phyloP scores from a whole-genome alignment of 768 basidiomycete species.

The Rhodosporidiobolus odoratus region DNA sequence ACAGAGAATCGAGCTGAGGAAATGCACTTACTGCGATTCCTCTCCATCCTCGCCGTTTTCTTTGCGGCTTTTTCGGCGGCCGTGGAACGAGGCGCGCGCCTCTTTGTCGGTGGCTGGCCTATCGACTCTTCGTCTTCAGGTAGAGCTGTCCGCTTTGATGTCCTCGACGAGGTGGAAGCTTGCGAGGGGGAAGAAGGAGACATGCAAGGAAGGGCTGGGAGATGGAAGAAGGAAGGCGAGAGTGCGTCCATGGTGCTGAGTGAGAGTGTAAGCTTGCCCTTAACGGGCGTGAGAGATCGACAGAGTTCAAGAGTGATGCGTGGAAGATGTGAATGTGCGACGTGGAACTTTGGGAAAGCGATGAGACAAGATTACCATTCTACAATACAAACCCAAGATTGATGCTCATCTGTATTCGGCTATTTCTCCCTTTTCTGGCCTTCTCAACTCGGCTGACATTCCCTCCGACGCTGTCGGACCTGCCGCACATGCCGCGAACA shows the following conservation, averaged over 20 bases:
- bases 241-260: neutral
- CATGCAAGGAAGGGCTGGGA: neutral
- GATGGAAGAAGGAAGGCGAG: neutral
- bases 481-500: too few relatives aligned
- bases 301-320: neutral
- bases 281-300: neutral
- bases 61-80: constrained; percentile 25
- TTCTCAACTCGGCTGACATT: too few relatives aligned
- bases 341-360: neutral
- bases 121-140: neutral
- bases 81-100: constrained; percentile 1
- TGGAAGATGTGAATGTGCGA: neutral
- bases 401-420: too few relatives aligned
- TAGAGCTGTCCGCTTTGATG: too few relatives aligned
- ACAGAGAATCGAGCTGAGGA: neutral
- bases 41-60: constrained; percentile 31
- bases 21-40: constrained; percentile 26
- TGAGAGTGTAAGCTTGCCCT: neutral
- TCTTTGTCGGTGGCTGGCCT: constrained; percentile 4
- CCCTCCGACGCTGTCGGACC: too few relatives aligned
- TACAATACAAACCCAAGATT: too few relatives aligned
- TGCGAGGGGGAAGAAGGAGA: neutral
- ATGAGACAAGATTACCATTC: too few relatives aligned
- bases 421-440: too few relatives aligned
- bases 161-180: neutral